These are phyloP conservation scores for Leishmania major DNA, from an alignment of 208 protist species.

Conservation along the genomic window DNA sequence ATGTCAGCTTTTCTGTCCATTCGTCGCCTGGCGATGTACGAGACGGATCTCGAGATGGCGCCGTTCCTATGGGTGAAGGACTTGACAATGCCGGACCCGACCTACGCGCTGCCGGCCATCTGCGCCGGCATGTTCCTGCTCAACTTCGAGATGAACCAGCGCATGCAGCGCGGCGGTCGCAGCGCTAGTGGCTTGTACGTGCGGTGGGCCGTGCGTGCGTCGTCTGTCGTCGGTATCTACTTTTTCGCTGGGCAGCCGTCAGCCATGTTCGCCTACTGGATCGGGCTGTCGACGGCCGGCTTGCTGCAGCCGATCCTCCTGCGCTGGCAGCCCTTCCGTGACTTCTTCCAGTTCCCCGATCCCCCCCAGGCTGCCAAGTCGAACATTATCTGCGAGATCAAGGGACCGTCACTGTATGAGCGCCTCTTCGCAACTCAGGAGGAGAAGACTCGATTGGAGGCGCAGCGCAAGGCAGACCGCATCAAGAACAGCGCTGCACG, in stretches of 20 bases:
- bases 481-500: constrained; percentile 41
- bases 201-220: constrained; percentile 72
- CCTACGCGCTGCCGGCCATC: constrained; percentile 73
- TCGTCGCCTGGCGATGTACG: constrained; percentile 79
- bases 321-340: constrained; percentile 85
- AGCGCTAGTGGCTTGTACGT: constrained; percentile 80
- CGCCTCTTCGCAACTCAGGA: constrained; percentile 71
- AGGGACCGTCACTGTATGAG: constrained; percentile 74
- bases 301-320: constrained; percentile 85
- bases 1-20: constrained; percentile 89
- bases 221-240: constrained; percentile 74
- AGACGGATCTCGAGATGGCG: constrained; percentile 83
- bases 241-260: constrained; percentile 79
- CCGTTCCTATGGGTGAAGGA: constrained; percentile 86
- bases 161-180: constrained; percentile 82
- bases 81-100: constrained; percentile 89
- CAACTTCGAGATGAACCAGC: constrained; percentile 91
- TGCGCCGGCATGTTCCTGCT: constrained; percentile 85
- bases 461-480: constrained; percentile 44
- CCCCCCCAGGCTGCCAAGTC: constrained; percentile 73
- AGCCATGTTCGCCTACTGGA: constrained; percentile 92
- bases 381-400: constrained; percentile 63
- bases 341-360: constrained; percentile 84
- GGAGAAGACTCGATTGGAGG: constrained; percentile 51
- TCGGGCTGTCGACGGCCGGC: constrained; percentile 80